Percentiles rank a stretch among this genome's conserved stretches.
phyloP scores from a whole-genome alignment of 129 eudicot genomes.

The Logfia minima region DNA sequence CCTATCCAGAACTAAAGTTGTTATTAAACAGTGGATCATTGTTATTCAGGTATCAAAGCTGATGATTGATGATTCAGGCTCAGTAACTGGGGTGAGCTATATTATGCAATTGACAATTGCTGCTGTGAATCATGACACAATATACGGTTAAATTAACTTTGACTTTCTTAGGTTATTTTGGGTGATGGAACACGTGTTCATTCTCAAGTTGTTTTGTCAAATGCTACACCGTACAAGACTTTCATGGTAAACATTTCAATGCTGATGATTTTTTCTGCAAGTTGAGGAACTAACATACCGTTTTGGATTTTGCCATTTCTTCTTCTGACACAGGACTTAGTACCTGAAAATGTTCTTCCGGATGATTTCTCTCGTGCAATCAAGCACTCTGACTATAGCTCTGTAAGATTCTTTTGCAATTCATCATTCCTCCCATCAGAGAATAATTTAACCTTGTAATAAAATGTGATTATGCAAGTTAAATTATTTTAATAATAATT shows the following conservation, averaged over 20 bases:
- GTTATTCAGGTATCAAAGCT: slow-evolving; percentile 69
- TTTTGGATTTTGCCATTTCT: slow-evolving; percentile 13
- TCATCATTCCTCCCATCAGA: neutral
- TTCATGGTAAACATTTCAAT: slow-evolving; percentile 58
- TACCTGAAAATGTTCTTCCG: slow-evolving; percentile 71
- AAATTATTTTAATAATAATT: too few species aligned
- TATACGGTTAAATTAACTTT: slow-evolving; percentile 21
- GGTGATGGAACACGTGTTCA: slow-evolving; percentile 77
- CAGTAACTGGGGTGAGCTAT: slow-evolving; percentile 75
- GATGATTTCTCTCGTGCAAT: slow-evolving; percentile 71
- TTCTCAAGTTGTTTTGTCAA: slow-evolving; percentile 86
- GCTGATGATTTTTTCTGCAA: slow-evolving; percentile 15
- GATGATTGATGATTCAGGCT: slow-evolving; percentile 67
- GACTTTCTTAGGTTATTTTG: slow-evolving; percentile 60
- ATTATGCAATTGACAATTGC: slow-evolving; percentile 8
- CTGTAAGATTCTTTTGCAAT: slow-evolving; percentile 60
- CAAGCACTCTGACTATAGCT: slow-evolving; percentile 74
- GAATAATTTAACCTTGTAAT: neutral
- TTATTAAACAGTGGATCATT: slow-evolving; percentile 16
- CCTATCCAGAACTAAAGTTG: slow-evolving; percentile 1
- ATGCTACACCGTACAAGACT: slow-evolving; percentile 92
- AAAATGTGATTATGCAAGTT: too few species aligned
- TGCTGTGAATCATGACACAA: slow-evolving; percentile 22
- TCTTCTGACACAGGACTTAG: slow-evolving; percentile 63
- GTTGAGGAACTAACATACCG: slow-evolving; percentile 15